Conservation (phyloP, 306 rosid species). For the Astragalus membranaceus region DNA sequence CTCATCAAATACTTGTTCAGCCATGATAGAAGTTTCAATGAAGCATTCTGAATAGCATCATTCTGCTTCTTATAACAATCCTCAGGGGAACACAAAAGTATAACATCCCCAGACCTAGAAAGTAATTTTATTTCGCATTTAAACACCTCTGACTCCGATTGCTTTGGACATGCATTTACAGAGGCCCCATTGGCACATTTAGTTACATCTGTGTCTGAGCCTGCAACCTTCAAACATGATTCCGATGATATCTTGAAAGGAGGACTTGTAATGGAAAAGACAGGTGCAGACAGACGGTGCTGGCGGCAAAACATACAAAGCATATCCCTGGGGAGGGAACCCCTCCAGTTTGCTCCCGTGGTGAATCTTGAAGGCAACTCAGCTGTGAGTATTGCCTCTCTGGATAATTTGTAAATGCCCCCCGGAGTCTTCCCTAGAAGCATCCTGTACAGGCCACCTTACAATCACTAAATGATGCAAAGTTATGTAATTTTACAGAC, state of each 20-base stretch:
- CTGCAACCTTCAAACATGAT: constrained; percentile 43
- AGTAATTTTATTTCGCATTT: constrained; percentile 58
- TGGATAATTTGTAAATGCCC: constrained; percentile 81
- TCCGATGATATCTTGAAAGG: constrained; percentile 37
- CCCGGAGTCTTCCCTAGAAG: constrained; percentile 75
- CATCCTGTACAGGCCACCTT: constrained; percentile 55
- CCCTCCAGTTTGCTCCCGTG: constrained; percentile 82
- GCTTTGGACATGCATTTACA: constrained; percentile 30
- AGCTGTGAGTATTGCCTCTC: constrained; percentile 67
- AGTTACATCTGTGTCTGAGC: constrained; percentile 28
- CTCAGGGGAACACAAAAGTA: constrained; percentile 59
- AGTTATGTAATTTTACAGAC: not conserved
- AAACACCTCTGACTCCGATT: constrained; percentile 37
- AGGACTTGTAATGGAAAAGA: constrained; percentile 34
- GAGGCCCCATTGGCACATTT: constrained; percentile 29
- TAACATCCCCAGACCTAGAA: constrained; percentile 52
- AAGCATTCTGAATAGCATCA: constrained; percentile 74
- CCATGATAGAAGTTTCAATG: constrained; percentile 73
- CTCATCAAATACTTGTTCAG: constrained; percentile 54
- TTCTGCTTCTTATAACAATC: constrained; percentile 58
- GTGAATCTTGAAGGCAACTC: constrained; percentile 71
- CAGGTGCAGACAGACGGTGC: constrained; percentile 73
- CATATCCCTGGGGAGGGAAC: constrained; percentile 75
- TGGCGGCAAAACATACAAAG: constrained; percentile 80
- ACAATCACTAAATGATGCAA: constrained; percentile 24